Percentiles rank a stretch among this genome's conserved stretches.
These are phyloP conservation scores for Dioszegia hungarica DNA, from an alignment of 768 basidiomycete genomes.

Conservation along the genomic window DNA sequence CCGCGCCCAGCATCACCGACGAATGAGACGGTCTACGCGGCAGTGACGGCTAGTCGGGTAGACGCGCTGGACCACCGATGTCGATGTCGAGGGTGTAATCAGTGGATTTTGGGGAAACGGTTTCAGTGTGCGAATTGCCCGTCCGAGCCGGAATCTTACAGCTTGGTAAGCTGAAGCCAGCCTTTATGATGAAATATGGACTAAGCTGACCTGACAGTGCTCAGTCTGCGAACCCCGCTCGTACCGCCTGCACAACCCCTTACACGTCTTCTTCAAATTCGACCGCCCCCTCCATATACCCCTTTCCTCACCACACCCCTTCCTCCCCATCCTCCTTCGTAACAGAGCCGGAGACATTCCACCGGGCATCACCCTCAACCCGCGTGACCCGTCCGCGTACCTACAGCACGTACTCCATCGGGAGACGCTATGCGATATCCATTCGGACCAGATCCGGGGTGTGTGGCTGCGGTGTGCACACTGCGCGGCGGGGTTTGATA, in stretches of 20 bases:
- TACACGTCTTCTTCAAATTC: constrained; percentile 83
- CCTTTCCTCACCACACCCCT: constrained; percentile 56
- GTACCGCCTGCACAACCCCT: constrained; percentile 72
- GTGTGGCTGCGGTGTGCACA: constrained; percentile 88
- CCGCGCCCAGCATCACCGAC: constrained; percentile 59
- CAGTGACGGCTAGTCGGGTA: background rate
- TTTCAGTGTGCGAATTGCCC: constrained; percentile 90
- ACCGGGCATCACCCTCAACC: constrained; percentile 8
- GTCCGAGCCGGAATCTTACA: constrained; percentile 66
- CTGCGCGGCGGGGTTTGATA: constrained; percentile 64
- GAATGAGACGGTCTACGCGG: constrained; percentile 63
- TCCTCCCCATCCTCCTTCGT: constrained; percentile 60
- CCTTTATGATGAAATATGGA: too few relatives aligned
- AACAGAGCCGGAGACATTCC: constrained; percentile 23
- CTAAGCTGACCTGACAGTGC: too few relatives aligned
- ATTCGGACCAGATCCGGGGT: constrained; percentile 74
- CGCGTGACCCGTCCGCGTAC: constrained; percentile 31
- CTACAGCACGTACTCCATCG: constrained; percentile 39
- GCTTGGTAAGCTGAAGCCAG: constrained; percentile 72
- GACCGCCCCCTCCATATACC: constrained; percentile 68
- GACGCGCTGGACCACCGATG: constrained; percentile 37
- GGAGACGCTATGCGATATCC: constrained; percentile 76
- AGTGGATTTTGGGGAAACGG: constrained; percentile 64
- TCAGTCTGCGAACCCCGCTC: constrained; percentile 71
- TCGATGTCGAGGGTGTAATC: constrained; percentile 31